Evolutionary conservation across 352 stramenopile species (phyloP).

Genomic region (Globisporangium yorkense): DNA sequence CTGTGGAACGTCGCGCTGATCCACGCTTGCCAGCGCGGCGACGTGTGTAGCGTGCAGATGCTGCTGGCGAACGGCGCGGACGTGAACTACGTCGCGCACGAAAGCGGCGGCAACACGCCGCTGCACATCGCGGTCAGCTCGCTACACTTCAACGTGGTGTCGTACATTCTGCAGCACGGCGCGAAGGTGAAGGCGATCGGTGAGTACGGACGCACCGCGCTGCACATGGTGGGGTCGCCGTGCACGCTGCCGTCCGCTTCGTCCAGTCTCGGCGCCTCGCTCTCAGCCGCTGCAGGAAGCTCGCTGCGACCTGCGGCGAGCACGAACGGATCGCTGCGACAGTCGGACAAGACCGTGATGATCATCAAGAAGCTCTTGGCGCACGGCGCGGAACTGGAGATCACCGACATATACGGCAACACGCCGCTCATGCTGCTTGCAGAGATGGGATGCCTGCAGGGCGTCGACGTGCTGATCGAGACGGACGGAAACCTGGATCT

Average conservation of each 20-base stretch:
- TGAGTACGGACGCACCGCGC: slow-evolving; percentile 55
- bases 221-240: slow-evolving; percentile 76
- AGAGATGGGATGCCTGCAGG: slow-evolving; percentile 60
- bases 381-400: slow-evolving; percentile 58
- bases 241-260: slow-evolving; percentile 51
- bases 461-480: slow-evolving; percentile 73
- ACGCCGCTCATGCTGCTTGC: slow-evolving; percentile 78
- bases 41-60: slow-evolving; percentile 85
- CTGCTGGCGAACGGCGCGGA: slow-evolving; percentile 80
- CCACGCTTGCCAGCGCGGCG: slow-evolving; percentile 78
- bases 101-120: slow-evolving; percentile 74
- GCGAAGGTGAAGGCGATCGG: slow-evolving; percentile 73
- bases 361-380: slow-evolving; percentile 81
- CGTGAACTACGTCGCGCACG: slow-evolving; percentile 84
- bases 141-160: slow-evolving; percentile 83
- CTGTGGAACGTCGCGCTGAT: slow-evolving; percentile 87
- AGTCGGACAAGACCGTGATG: slow-evolving; percentile 58
- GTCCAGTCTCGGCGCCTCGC: slow-evolving; percentile 16
- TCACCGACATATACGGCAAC: slow-evolving; percentile 77
- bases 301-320: slow-evolving; percentile 15
- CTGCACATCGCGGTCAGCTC: slow-evolving; percentile 76
- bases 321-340: slow-evolving; percentile 23
- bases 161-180: slow-evolving; percentile 82
- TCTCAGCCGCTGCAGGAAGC: not conserved
- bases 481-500: slow-evolving; percentile 61